phyloP scores from a whole-genome alignment of 495 filamentous ascomycete genomes.

The Penicillium paxilli region DNA sequence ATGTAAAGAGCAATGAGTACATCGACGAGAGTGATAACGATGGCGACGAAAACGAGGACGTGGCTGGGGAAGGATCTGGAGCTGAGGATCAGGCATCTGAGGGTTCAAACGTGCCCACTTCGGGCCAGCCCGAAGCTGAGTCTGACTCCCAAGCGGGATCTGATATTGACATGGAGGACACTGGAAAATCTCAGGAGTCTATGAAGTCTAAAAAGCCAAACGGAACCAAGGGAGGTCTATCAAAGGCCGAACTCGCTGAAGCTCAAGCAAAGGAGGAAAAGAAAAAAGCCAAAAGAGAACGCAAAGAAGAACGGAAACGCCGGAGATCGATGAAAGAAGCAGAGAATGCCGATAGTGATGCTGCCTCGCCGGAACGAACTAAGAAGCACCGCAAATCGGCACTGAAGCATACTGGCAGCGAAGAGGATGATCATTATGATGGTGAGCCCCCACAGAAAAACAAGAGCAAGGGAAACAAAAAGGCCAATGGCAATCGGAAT shows the following conservation, averaged over 20 bases:
- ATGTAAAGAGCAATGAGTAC: constrained; percentile 23
- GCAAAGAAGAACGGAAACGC: constrained; percentile 9
- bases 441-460: too few species aligned
- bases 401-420: too few species aligned
- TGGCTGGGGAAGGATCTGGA: too few species aligned
- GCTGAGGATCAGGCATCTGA: neutral
- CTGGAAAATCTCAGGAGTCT: too few species aligned
- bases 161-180: too few species aligned
- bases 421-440: too few species aligned
- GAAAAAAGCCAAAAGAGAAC: constrained; percentile 14
- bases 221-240: too few species aligned
- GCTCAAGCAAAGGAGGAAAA: constrained; percentile 2
- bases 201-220: too few species aligned
- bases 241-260: neutral
- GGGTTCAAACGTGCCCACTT: neutral
- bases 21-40: constrained; percentile 23
- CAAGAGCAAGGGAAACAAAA: too few species aligned
- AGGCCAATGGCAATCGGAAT: too few species aligned
- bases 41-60: constrained; percentile 3
- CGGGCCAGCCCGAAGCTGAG: neutral
- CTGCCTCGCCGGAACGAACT: too few species aligned
- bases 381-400: constrained; percentile 12
- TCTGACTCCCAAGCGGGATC: too few species aligned
- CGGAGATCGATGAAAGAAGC: neutral
- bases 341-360: neutral